Base-by-base conservation (phyloP, 2,329 filamentous ascomycete genomes). In the Penicillium italicum region DNA sequence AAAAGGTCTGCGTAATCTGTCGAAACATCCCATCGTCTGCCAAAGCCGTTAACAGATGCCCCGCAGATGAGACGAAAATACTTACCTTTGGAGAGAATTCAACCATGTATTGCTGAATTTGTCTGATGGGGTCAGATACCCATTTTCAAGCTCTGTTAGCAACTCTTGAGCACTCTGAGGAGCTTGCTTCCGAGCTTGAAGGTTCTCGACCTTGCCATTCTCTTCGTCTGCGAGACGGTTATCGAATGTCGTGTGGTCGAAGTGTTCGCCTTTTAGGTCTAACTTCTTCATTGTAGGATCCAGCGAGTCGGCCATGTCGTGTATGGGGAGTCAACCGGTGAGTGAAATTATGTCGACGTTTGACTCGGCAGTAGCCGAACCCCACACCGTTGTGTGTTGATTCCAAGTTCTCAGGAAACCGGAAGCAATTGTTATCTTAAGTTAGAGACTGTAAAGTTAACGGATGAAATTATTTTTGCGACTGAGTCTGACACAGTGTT, bases 61-160 rank as follows among this genome's bases (percentile, higher is more conserved):
- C 33, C 40, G 49, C 45, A 46, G 48, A 48, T n/a, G 34, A 48
- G 38, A 30, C 4, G 9, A 16, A 31, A 26, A 52, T 40, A 65
- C 76, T 55, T 73, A 85, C 80, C 93, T 90, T 75, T 99, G 94
- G 41, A 97, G 76, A 53, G 84, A 83, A 72, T 96, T 91, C 56
- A 99, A 82, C 91, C 94, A 97, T 68, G 88, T 86, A 5, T 84
- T 79, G 33, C 87, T 91, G 76, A 99, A 97, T 2, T 83, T 82
- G 5, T 85, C 82, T 1, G 90, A 90, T 0, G 94, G 93, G 2
- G 84, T 85, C 26, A 99, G 79, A 67, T 93, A 94, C 44, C 89
- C 85, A 52, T 81, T 69, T 74, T 96, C 91, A 5, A 97, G 81
- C 58, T 85, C 81, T 43, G 78, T 77, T 74, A 90, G 90, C 57